Base-by-base conservation (phyloP, 2,329 filamentous ascomycete genomes). In the Fusarium sororula region DNA sequence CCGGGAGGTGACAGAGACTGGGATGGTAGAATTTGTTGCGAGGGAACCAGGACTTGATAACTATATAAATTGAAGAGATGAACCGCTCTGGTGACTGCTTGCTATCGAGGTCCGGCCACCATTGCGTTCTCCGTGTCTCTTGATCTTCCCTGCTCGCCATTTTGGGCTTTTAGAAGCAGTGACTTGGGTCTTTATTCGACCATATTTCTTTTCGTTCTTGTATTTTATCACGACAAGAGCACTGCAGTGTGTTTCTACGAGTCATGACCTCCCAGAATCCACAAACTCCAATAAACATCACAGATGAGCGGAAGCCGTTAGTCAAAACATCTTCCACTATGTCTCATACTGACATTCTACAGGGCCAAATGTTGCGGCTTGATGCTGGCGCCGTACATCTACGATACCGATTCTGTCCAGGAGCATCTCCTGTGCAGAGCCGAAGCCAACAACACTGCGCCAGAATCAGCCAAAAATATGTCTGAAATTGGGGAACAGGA, bases 331-430 rank as follows among this genome's bases (percentile, higher is more conserved):
- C 9, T n/a, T 13, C 10, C 7, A 6, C 2, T 1, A 6, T 6
- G 1, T 24, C 11, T 18, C 7, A 3, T 47, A 6, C 35, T 71
- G 10, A 71, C 13, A 14, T 1, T 7, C 1, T 7, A 17, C 7
- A 71, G 68, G 3, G 3, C 12, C 5, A 28, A 38, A 20, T 37
- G 30, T 35, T 5, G 28, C 7, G 20, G 50, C 5, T 18, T n/a
- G 11, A 71, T 66, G 68, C 41, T 71, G 11, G 7, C 12, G 18
- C n/a, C n/a, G 10, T 65, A 56, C 18, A 71, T 71, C 22, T 66
- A 71, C 17, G 44, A 71, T 26, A 51, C 55, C 8, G 35, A 51
- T 28, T 66, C 50, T 7, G 26, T 71, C 14, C 67, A 60, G 24
- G 54, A 71, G 10, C 50, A 32, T 22, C 61, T 70, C 12, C 20